Base-by-base conservation (phyloP, 2,329 filamentous ascomycete species). In the Aureobasidium melanogenum region DNA sequence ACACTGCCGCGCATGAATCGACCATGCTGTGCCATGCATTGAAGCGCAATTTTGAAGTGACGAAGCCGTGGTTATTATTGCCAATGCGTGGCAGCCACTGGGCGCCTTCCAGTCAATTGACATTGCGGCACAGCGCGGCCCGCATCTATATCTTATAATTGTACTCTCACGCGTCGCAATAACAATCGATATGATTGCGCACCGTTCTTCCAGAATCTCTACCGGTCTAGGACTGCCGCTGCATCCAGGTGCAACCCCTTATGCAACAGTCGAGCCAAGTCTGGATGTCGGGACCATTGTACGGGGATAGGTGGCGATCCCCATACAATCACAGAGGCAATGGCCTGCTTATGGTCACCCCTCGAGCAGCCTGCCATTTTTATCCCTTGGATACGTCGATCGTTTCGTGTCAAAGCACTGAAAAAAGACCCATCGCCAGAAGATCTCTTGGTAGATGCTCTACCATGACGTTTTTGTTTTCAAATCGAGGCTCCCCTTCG, bases 221-320 rank as follows among this genome's bases (percentile, higher is more conserved):
- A 56, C 38, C 50, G 50, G 50, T n/a, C 36, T 41, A 9, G 50
- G 36, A 28, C 9, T 28, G 22, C 44, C 44, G 44, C 44, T 7
- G 44, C 43, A n/a, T 52, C 47, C 47, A 51, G 28, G 22, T 54
- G 50, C 50, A 30, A 56, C 52, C 38, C 52, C 52, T 56, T 56
- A 56, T 56, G 52, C 52, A 56, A 56, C 52, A 56, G 39, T 56
- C 26, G 36, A 56, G 39, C 52, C 52, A 56, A 56, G 38, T 28
- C 26, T 32, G 52, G 52, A 56, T 32, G 52, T 56, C 39, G 38
- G 52, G 41, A 28, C 50, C 50, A 39, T 28, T 52, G 32, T 52
- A 52, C 32, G 32, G 34, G 50, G 50, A 55, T 15, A 17, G 36
- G 38, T 54, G 50, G 50, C 36, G 51, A 55, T 43, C 51, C 38